Percentiles rank a stretch among this genome's conserved stretches.
phyloP scores from a whole-genome alignment of 2,329 filamentous ascomycete genomes.

The Colletotrichum euphorbiae region DNA sequence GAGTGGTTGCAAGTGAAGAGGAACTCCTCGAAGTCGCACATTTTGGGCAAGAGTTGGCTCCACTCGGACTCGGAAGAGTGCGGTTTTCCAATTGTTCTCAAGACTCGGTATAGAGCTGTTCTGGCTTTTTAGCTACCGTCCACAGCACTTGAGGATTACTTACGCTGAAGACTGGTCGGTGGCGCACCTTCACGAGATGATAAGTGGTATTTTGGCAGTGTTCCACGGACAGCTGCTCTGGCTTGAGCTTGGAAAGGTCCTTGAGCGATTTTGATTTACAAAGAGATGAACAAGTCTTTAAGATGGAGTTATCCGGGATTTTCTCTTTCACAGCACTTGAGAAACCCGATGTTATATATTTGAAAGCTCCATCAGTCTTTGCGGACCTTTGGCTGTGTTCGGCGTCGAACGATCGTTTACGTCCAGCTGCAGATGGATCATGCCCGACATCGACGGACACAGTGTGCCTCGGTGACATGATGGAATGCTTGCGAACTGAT shows the following conservation, averaged over 20 bases:
- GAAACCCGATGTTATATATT: slow-evolving; percentile 15
- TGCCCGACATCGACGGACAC: slow-evolving; percentile 10
- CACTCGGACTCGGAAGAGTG: not conserved
- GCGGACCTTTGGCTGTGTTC: not conserved
- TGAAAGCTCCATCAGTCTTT: not conserved
- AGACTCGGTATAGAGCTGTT: not conserved
- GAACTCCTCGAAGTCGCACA: slow-evolving; percentile 80
- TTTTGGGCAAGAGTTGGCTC: slow-evolving; percentile 49
- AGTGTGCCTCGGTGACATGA: slow-evolving; percentile 1
- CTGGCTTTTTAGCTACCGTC: not conserved
- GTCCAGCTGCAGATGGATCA: slow-evolving; percentile 16
- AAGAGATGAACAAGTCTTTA: not conserved
- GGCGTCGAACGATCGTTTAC: slow-evolving; percentile 6
- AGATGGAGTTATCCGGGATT: not conserved
- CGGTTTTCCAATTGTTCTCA: not conserved
- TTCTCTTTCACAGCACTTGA: not conserved
- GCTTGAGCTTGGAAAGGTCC: too few species aligned
- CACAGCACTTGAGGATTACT: too few species aligned
- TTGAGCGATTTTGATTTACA: too few species aligned
- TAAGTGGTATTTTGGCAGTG: too few species aligned
- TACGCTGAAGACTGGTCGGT: not conserved
- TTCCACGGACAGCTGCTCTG: too few species aligned
- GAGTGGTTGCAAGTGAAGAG: slow-evolving; percentile 74
- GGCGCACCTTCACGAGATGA: not conserved
- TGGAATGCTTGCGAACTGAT: not conserved